phyloP scores from a whole-genome alignment of 495 filamentous ascomycete species.

The Trichoderma reesei region DNA sequence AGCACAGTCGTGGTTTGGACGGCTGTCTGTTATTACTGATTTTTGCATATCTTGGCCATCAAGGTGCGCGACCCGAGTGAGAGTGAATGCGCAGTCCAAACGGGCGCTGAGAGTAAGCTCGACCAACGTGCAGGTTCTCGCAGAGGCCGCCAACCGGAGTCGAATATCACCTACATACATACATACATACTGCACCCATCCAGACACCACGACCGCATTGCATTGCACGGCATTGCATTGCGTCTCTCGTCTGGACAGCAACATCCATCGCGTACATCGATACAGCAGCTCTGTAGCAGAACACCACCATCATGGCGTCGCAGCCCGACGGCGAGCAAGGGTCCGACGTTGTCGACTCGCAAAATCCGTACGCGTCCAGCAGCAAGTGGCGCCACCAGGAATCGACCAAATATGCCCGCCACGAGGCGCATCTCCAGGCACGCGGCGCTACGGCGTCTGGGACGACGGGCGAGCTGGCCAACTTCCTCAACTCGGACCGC shows the following conservation, averaged over 20 bases:
- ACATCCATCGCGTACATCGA: neutral
- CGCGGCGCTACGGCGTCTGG: slow-evolving; percentile 31
- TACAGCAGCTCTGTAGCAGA: neutral
- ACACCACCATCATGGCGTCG: neutral
- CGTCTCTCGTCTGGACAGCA: too few species aligned
- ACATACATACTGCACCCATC: too few species aligned
- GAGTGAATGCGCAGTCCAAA: neutral
- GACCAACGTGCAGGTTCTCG: too few species aligned
- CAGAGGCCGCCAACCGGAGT: slow-evolving; percentile 2
- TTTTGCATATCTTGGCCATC: neutral
- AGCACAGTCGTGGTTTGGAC: neutral
- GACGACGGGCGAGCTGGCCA: slow-evolving; percentile 35
- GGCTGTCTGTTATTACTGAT: too few species aligned
- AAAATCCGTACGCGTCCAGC: slow-evolving; percentile 39
- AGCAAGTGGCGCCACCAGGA: slow-evolving; percentile 44
- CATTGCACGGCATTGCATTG: neutral
- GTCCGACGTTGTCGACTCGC: slow-evolving; percentile 20
- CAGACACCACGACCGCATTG: neutral
- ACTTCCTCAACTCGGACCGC: slow-evolving; percentile 40
- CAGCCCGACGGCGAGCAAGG: slow-evolving; percentile 19
- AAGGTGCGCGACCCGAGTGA: neutral
- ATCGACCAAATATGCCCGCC: slow-evolving; percentile 35
- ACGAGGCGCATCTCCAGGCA: slow-evolving; percentile 18
- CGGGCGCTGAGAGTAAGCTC: neutral
- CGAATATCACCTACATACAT: too few species aligned